Percentiles rank a stretch among this genome's conserved stretches.
These are phyloP conservation scores for Talaromyces marneffei DNA, from an alignment of 2,329 filamentous ascomycete species.

Conservation along the genomic window DNA sequence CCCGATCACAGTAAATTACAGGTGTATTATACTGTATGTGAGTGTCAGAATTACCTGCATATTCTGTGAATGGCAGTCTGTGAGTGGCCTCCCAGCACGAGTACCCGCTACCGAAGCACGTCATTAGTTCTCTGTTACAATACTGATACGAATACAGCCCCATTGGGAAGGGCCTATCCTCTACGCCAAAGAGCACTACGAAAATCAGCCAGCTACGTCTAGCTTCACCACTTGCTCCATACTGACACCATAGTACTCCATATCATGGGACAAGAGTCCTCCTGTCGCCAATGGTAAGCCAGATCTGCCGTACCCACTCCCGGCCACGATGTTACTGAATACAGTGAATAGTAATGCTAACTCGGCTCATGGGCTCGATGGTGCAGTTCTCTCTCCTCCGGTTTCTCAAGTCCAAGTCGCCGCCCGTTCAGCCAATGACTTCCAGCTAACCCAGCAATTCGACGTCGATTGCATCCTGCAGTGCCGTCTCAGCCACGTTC, in stretches of 20 bases:
- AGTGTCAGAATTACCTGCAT: neutral
- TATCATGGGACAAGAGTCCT: neutral
- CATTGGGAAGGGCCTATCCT: neutral
- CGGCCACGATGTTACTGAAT: neutral
- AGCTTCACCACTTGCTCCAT: neutral
- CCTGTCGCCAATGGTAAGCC: neutral
- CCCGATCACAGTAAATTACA: neutral
- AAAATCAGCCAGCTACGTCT: neutral
- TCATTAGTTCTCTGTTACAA: neutral
- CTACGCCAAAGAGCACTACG: neutral
- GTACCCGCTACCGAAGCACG: neutral
- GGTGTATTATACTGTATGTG: neutral
- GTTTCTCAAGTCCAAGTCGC: neutral
- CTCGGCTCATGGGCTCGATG: neutral
- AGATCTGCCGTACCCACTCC: neutral
- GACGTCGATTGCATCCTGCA: neutral
- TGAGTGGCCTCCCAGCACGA: neutral
- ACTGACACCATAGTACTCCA: neutral
- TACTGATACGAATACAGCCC: neutral
- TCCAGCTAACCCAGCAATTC: neutral
- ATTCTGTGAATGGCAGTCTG: neutral
- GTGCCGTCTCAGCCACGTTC: neutral
- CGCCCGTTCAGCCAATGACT: neutral
- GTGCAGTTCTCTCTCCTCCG: neutral
- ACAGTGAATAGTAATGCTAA: no score